These are phyloP conservation scores for Codiaeum variegatum DNA, from an alignment of 441 rosid genomes.

Conservation along the genomic window DNA sequence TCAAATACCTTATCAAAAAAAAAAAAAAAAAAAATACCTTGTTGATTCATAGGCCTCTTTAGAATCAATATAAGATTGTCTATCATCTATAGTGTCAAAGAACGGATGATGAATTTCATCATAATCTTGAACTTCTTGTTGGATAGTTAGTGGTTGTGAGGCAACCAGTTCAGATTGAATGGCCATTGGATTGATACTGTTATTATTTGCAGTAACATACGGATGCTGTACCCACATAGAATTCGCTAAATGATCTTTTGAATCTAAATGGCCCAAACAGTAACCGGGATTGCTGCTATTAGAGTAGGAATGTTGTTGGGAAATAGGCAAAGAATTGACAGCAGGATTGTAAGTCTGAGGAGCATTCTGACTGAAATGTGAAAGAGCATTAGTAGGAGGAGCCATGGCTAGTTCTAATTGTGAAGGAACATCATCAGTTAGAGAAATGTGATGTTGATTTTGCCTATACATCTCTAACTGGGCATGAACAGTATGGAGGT, in stretches of 20 bases:
- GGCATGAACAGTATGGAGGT: conserved; percentile 43
- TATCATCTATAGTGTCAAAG: conserved; percentile 71
- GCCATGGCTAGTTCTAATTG: conserved; percentile 81
- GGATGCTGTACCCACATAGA: conserved; percentile 45
- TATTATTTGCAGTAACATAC: conserved; percentile 19
- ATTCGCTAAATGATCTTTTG: conserved; percentile 36
- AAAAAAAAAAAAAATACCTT: conserved; percentile 37
- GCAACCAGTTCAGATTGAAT: conserved; percentile 53
- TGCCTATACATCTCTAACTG: conserved; percentile 57
- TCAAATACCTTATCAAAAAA: not conserved
- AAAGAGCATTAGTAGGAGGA: conserved; percentile 34
- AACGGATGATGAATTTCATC: conserved; percentile 75
- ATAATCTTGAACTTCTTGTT: conserved; percentile 51
- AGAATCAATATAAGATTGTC: conserved; percentile 63
- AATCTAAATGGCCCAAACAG: conserved; percentile 36
- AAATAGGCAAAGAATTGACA: conserved; percentile 24
- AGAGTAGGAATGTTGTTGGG: conserved; percentile 38
- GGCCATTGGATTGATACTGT: conserved; percentile 29
- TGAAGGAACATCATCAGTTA: conserved; percentile 47
- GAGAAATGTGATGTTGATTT: conserved; percentile 34
- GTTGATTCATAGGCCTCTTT: conserved; percentile 65
- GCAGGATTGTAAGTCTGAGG: conserved; percentile 25
- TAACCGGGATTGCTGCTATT: conserved; percentile 27
- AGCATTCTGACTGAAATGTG: conserved; percentile 31
- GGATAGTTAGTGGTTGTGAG: conserved; percentile 38